Evolutionary conservation across 441 rosid species (phyloP).

Genomic region (Arabidopsis lyrata): DNA sequence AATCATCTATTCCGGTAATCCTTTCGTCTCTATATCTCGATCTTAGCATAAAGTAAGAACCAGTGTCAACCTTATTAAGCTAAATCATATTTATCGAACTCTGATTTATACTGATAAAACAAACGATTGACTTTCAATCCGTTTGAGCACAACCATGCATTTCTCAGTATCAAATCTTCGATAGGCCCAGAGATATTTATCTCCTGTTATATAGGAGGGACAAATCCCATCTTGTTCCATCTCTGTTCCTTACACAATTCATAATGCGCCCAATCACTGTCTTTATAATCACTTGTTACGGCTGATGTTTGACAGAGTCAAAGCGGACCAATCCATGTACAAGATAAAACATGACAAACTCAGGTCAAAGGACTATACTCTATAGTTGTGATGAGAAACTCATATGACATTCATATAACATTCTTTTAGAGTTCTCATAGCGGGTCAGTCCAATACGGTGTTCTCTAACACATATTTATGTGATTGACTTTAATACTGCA

Average conservation of each 20-base stretch:
- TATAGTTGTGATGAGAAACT: neutral
- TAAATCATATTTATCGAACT: neutral
- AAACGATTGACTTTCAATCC: neutral
- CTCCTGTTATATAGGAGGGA: too few relatives aligned
- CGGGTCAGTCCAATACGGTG: neutral
- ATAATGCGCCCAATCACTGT: neutral
- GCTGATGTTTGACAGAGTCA: neutral
- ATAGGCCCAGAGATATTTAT: too few relatives aligned
- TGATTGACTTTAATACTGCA: too few relatives aligned
- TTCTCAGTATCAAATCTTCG: neutral
- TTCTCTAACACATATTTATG: neutral
- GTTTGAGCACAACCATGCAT: neutral
- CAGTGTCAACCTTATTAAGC: neutral
- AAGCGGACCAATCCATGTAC: neutral
- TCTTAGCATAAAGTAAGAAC: neutral
- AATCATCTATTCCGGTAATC: neutral
- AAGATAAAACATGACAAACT: neutral
- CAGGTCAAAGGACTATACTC: neutral
- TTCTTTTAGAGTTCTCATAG: neutral
- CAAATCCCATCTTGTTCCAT: constrained; percentile 2
- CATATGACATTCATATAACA: neutral
- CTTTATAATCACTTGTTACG: neutral
- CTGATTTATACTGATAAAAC: neutral
- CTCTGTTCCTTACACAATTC: neutral
- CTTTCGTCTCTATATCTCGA: neutral